phyloP scores from a whole-genome alignment of 1,284 basidiomycete genomes.

The Leccinum solheimii region DNA sequence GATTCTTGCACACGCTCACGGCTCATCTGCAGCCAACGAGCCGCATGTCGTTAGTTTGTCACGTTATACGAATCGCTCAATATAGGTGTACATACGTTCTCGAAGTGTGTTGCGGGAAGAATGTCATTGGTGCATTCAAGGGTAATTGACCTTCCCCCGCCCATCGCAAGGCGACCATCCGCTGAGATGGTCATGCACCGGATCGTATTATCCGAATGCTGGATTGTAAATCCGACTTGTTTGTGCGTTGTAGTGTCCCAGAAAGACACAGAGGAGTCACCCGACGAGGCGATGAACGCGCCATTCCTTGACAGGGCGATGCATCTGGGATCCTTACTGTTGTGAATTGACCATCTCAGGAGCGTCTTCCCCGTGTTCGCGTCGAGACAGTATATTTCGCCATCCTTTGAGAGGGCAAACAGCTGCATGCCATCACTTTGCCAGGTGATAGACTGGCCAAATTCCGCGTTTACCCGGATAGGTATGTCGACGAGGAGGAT shows the following conservation, averaged over 20 bases:
- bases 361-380: neutral
- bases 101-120: neutral
- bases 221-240: neutral
- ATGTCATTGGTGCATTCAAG: neutral
- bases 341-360: neutral
- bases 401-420: neutral
- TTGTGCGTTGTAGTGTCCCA: neutral
- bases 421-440: neutral
- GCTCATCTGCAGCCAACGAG: neutral
- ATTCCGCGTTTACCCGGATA: neutral
- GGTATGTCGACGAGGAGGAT: neutral
- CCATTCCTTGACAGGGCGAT: neutral
- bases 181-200: neutral
- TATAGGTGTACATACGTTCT: neutral
- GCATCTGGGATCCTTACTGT: neutral
- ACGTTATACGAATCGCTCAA: neutral
- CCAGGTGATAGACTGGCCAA: neutral
- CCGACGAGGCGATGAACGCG: neutral
- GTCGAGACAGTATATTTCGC: neutral
- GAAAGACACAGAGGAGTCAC: neutral
- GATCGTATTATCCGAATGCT: neutral
- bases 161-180: neutral
- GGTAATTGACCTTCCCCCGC: neutral
- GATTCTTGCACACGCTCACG: neutral
- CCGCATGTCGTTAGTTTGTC: neutral